Base-by-base conservation (phyloP, 352 stramenopile genomes). In the Phytophthora hybrid region DNA sequence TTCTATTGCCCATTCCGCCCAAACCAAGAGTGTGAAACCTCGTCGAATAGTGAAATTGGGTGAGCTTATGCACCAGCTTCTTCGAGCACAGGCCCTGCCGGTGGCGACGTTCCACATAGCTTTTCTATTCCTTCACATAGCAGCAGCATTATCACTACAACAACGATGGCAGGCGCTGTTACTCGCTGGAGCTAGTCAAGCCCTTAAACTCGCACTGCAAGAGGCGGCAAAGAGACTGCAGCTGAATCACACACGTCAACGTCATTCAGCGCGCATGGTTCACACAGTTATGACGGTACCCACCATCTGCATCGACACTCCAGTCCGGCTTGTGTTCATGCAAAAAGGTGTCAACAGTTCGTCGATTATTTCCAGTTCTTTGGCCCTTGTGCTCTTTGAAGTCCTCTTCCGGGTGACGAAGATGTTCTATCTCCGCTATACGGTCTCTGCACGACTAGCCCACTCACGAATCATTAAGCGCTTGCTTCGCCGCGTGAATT, bases 351-450 rank as follows among this genome's bases (percentile, higher is more conserved):
- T 67, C 7, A 29, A 52, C 5, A 59, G 51, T 49, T 41, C 67
- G 47, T 69, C 65, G 26, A 37, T 68, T 26, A 19, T 70, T 51
- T 51, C 70, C 10, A 68, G 62, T 39, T 76, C 73, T n/a, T 64
- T 81, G 49, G 64, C 66, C 21, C 68, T 80, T 31, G 68, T 80
- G 11, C 52, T 75, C 18, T 71, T 74, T 55, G 59, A 84, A 37
- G 51, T 82, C n/a, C 56, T 82, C 59, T 80, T 84, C 44, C 78
- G 75, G 14, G 56, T 78, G n/a, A 62, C 66, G 55, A 84, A 84
- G 63, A 79, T 82, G 39, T 13, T 77, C 14, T 64, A 56, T 21
- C 9, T 84, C 5, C 74, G 71, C 14, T 69, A 72, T 49, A 59
- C 62, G 3, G 63, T 82, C 52, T 73, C 59, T 5, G 58, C 44